Percentiles rank a stretch among this genome's conserved stretches.
phyloP scores from a whole-genome alignment of 176 grass and related monocot species.

The Musa acuminata region DNA sequence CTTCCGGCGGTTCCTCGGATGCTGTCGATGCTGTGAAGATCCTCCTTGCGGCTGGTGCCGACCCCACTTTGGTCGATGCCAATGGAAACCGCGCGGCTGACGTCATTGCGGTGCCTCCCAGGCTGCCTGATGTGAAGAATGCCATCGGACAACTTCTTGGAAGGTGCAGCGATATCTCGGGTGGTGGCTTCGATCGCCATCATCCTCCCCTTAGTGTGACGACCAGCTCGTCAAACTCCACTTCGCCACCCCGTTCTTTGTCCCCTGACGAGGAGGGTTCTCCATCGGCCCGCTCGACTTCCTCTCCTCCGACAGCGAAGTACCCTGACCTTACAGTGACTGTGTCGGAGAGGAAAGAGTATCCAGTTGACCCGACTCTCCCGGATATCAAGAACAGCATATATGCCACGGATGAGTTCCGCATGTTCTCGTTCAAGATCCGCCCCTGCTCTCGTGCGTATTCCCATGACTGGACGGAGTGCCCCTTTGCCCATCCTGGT shows the following conservation, averaged over 20 bases:
- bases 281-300: conserved; percentile 40
- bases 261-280: conserved; percentile 23
- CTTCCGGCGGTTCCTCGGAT: conserved; percentile 39
- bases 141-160: conserved; percentile 26
- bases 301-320: conserved; percentile 22
- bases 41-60: conserved; percentile 60
- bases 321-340: no score
- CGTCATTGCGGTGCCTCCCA: conserved; percentile 25
- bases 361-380: conserved; percentile 65
- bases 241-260: no score
- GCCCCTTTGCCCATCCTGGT: conserved; percentile 73
- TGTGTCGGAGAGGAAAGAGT: conserved; percentile 61
- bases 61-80: conserved; percentile 35
- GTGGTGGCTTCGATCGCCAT: no score
- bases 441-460: conserved; percentile 77
- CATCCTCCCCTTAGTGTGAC: no score
- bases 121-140: conserved; percentile 5
- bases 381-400: conserved; percentile 78
- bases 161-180: no score
- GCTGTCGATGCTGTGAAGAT: conserved; percentile 45
- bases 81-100: conserved; percentile 38
- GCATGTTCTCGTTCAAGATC: conserved; percentile 86
- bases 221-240: no score
- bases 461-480: conserved; percentile 91
- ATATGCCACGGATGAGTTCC: conserved; percentile 75